Conservation (phyloP, 2,329 filamentous ascomycete genomes). For the Verticillium albo-atrum region DNA sequence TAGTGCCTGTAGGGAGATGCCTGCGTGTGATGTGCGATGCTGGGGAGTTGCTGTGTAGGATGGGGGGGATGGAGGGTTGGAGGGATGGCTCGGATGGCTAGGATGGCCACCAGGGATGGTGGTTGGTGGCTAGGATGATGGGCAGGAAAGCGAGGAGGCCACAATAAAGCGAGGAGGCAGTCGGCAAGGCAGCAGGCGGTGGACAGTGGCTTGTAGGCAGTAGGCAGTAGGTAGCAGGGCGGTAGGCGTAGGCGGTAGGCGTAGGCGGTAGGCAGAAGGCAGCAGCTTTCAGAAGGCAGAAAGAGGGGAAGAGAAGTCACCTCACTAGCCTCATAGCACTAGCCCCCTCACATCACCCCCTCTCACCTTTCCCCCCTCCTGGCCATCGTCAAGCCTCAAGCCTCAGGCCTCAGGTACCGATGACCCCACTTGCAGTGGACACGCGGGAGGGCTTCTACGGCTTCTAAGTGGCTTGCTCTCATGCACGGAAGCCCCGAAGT, state of each 20-base stretch:
- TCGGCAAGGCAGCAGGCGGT: too few species aligned
- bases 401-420: background rate
- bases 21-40: background rate
- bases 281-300: background rate
- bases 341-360: background rate
- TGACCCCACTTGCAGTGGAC: background rate
- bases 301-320: background rate
- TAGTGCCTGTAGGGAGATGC: background rate
- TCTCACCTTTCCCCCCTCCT: too few species aligned
- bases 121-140: too few species aligned
- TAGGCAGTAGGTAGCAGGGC: too few species aligned
- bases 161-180: too few species aligned
- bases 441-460: background rate
- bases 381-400: background rate
- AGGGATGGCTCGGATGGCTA: too few species aligned
- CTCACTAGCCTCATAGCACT: background rate
- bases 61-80: too few species aligned
- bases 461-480: background rate
- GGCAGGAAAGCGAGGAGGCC: too few species aligned
- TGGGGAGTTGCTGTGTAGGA: background rate
- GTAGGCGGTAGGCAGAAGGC: background rate
- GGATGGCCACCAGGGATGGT: background rate
- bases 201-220: too few species aligned
- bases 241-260: too few species aligned
- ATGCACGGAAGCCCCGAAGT: background rate